Base-by-base conservation (phyloP, 768 basidiomycete species). In the Termitomyces sp. region DNA sequence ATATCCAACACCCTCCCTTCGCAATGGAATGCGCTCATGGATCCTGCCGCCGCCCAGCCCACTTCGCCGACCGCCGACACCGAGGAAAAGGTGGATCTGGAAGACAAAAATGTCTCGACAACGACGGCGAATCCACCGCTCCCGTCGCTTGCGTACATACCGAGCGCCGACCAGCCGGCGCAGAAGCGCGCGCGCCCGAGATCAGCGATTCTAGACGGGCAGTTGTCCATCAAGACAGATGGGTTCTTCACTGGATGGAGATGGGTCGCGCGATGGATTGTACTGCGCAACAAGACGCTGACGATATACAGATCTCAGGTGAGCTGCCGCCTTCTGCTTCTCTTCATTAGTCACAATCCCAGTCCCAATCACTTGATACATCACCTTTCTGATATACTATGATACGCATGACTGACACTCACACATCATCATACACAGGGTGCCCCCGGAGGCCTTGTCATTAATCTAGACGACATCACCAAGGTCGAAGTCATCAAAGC, bases 231-330 rank as follows among this genome's bases (percentile, higher is more conserved):
- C 63, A 92, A 90, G 75, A 89, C 90, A 66, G 86, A 89, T 56
- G 88, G 89, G 0, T 53, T 71, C 11, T 81, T 92, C 53, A 81
- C 85, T 12, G 85, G 86, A 53, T 89, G 86, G 75, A 75, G 90
- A 47, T 92, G 90, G 83, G 79, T 82, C 64, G 83, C 85, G 66
- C 83, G 86, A 61, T 93, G 86, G 85, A 71, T 93, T 44, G 80
- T 90, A 7, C 73, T 95, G 58, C 83, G 82, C 57, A 85, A 85
- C 32, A 76, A 82, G 57, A 75, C 81, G 29, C 70, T 95, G 34
- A 78, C 80, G 42, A 82, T 94, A 63, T 86, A 89, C 64, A 89
- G 87, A 76, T 85, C 80, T 59, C 89, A 92, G 80, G 92, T 90
- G 64, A 64, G 88, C 66, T 7, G 16, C 49, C 4, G 48, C 4